Percentiles rank a stretch among this genome's conserved stretches.
Conservation (phyloP, 1,284 basidiomycete species). For the Erythrobasidium hasegawianum region DNA sequence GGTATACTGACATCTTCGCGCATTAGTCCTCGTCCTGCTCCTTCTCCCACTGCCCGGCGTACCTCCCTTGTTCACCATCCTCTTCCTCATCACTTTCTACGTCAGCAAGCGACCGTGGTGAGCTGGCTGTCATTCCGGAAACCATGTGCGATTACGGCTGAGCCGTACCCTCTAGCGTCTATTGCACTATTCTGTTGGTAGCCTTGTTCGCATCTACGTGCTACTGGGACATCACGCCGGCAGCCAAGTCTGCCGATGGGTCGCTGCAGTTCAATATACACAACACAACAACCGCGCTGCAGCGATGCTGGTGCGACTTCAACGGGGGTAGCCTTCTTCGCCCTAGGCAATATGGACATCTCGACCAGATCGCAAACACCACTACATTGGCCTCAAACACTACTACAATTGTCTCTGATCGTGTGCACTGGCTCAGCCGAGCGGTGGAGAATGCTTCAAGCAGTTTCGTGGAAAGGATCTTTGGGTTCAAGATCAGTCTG, state of each 20-base stretch:
- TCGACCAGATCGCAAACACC: neutral
- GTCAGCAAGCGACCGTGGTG: slow-evolving; percentile 26
- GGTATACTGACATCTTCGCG: slow-evolving; percentile 4
- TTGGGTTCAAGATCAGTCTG: slow-evolving; percentile 28
- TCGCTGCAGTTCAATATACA: slow-evolving; percentile 4
- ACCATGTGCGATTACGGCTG: too few relatives aligned
- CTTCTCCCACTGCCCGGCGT: slow-evolving; percentile 21
- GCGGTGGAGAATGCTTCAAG: slow-evolving; percentile 11
- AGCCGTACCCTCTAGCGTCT: slow-evolving; percentile 13
- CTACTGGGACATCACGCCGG: slow-evolving; percentile 30
- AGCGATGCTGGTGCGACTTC: slow-evolving; percentile 21
- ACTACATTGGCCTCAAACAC: neutral
- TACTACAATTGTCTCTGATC: neutral
- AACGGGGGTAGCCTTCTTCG: slow-evolving; percentile 20
- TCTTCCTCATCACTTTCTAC: slow-evolving; percentile 29
- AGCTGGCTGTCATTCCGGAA: neutral
- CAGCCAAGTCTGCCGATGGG: neutral
- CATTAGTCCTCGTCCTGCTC: slow-evolving; percentile 25
- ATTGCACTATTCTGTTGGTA: slow-evolving; percentile 29
- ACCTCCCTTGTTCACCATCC: slow-evolving; percentile 15
- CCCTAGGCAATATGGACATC: neutral
- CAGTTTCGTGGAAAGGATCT: slow-evolving; percentile 7
- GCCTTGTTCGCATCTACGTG: slow-evolving; percentile 21
- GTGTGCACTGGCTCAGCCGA: slow-evolving; percentile 2
- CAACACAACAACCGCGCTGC: slow-evolving; percentile 4